Evolutionary conservation across 495 filamentous ascomycete species (phyloP).

Genomic region (Podospora didyma): DNA sequence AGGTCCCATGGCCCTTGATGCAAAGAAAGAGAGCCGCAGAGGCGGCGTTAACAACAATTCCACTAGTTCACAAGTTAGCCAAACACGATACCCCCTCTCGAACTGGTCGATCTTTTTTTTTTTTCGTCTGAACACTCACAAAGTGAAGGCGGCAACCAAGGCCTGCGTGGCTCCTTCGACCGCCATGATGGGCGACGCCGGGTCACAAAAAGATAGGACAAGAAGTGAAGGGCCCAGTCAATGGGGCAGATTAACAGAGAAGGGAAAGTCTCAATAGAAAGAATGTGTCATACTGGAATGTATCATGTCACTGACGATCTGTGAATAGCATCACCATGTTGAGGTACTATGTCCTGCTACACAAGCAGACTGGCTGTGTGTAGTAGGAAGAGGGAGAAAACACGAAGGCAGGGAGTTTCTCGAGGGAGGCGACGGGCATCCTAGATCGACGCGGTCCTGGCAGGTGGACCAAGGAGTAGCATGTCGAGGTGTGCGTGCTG

Average conservation of each 20-base stretch:
- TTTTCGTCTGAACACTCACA: slow-evolving; percentile 33
- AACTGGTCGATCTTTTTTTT: too few species aligned
- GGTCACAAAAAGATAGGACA: slow-evolving; percentile 16
- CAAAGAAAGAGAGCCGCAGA: slow-evolving; percentile 48
- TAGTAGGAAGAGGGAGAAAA: slow-evolving; percentile 14
- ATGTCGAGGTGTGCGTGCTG: background rate
- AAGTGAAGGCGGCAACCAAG: slow-evolving; percentile 50
- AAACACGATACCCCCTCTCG: background rate
- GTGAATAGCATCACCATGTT: slow-evolving; percentile 27
- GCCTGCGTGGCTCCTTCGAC: slow-evolving; percentile 45
- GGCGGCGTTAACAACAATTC: slow-evolving; percentile 49
- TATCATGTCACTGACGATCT: slow-evolving; percentile 19
- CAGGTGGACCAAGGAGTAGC: background rate
- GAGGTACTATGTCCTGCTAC: slow-evolving; percentile 20
- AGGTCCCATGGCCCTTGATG: slow-evolving; percentile 44
- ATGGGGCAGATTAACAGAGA: slow-evolving; percentile 45
- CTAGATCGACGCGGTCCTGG: background rate
- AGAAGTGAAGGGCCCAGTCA: slow-evolving; percentile 45
- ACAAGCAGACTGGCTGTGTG: slow-evolving; percentile 18
- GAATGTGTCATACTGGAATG: slow-evolving; percentile 26
- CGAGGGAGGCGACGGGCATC: background rate
- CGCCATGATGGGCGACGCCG: slow-evolving; percentile 36
- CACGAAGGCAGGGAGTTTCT: background rate
- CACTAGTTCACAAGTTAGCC: slow-evolving; percentile 27
- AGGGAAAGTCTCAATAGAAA: slow-evolving; percentile 25